Percentiles rank a stretch among this genome's conserved stretches.
Conservation (phyloP, 306 rosid genomes). For the Abrus pulchellus region DNA sequence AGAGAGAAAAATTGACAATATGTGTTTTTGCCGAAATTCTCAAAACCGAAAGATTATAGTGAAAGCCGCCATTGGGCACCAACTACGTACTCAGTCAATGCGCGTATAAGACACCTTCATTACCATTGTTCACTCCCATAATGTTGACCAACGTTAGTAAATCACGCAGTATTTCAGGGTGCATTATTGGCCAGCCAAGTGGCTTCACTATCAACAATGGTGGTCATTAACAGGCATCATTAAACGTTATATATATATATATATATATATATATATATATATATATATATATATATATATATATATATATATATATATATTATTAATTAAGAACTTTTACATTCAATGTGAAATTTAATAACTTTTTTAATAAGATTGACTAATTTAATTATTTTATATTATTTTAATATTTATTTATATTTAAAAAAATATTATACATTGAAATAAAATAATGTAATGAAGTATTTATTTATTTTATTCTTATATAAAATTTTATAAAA, state of each 20-base stretch:
- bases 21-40: conserved; percentile 8
- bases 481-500: too few relatives aligned
- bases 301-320: too few relatives aligned
- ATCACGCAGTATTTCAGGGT: conserved; percentile 5
- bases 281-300: too few relatives aligned
- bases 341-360: too few relatives aligned
- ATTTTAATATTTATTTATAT: too few relatives aligned
- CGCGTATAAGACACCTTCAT: neutral
- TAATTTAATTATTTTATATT: too few relatives aligned
- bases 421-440: too few relatives aligned
- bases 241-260: neutral
- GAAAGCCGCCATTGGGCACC: conserved; percentile 37
- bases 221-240: conserved; percentile 27
- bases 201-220: conserved; percentile 37
- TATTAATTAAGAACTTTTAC: too few relatives aligned
- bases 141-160: conserved; percentile 5
- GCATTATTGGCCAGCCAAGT: conserved; percentile 46
- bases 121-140: neutral
- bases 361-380: too few relatives aligned
- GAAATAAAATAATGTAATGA: too few relatives aligned
- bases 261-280: too few relatives aligned
- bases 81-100: conserved; percentile 1
- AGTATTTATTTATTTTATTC: too few relatives aligned
- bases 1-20: neutral
- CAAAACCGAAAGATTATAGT: conserved; percentile 5